Evolutionary conservation across 768 basidiomycete species (phyloP).

Genomic region (Tylopilus cervinicoccineus): DNA sequence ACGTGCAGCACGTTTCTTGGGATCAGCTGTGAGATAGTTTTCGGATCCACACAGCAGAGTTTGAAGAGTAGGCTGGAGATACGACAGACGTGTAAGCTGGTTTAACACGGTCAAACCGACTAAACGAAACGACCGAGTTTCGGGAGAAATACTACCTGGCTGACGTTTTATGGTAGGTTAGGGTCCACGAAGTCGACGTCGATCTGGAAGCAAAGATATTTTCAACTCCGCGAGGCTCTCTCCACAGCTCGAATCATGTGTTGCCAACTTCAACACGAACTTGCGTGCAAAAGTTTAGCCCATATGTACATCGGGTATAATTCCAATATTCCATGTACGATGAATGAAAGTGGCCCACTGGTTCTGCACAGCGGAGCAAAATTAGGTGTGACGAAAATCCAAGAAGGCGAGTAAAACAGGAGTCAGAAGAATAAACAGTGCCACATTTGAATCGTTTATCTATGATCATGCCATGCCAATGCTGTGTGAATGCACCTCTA

Average conservation of each 20-base stretch:
- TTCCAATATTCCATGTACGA: neutral
- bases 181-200: constrained; percentile 1
- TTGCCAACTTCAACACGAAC: neutral
- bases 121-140: neutral
- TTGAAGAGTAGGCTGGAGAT: neutral
- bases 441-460: constrained; percentile 1
- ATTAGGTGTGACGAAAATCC: neutral
- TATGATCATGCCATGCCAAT: constrained; percentile 15
- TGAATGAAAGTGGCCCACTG: neutral
- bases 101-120: neutral
- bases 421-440: neutral
- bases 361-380: neutral
- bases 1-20: neutral
- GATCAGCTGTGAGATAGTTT: neutral
- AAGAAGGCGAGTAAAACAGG: neutral
- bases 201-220: constrained; percentile 7
- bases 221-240: constrained; percentile 15
- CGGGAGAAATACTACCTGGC: neutral
- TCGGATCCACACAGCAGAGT: neutral
- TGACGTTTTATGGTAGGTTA: neutral
- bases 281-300: neutral
- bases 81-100: neutral
- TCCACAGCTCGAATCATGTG: neutral
- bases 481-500: constrained; percentile 16
- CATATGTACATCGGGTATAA: neutral